Base-by-base conservation (phyloP, 495 filamentous ascomycete species). In the Cercophora samala region DNA sequence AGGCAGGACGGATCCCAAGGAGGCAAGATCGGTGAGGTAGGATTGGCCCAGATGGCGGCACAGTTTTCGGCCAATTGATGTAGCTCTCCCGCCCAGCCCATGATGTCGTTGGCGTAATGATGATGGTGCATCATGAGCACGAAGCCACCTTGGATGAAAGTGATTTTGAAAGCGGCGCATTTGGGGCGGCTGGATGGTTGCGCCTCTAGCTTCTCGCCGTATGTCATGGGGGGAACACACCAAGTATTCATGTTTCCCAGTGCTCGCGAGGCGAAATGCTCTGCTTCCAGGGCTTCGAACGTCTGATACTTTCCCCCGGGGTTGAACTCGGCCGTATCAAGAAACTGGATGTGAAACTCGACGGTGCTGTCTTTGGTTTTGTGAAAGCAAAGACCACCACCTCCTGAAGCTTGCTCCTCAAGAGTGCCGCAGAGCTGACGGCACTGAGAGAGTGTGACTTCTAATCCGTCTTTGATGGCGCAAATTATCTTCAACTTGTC, bases 61-160 rank as follows among this genome's bases (percentile, higher is more conserved):
- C 79, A 83, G 67, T 83, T 80, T 42, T 83, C 80, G 8, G 80
- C 80, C 18, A 82, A 72, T 54, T 83, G 80, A 32, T 77, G 73
- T 0, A 72, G 63, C 23, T 79, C 72, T 13, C 75, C 68, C 13
- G 78, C 72, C 75, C 77, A 80, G 15, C 77, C 79, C 76, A 79
- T 80, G 5, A 81, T 71, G 64, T 83, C 80, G 64, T 79, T 78
- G 62, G 75, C 64, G 65, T 77, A 81, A 64, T 84, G 81, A 65
- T 81, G 81, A 63, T 75, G 69, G 62, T 81, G 78, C 70, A 78
- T 79, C 63, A 75, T 77, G 67, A 83, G 77, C 21, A 81, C 70
- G 19, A 82, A 60, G 0, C 79, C 79, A 5, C 81, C 79, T 1
- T 63, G 76, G 24, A 82, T 76, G 32, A 83, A 81, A 53, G 79